Evolutionary conservation across 176 grass and related monocot species (phyloP).

Genomic region (Eragrostis nindensis): DNA sequence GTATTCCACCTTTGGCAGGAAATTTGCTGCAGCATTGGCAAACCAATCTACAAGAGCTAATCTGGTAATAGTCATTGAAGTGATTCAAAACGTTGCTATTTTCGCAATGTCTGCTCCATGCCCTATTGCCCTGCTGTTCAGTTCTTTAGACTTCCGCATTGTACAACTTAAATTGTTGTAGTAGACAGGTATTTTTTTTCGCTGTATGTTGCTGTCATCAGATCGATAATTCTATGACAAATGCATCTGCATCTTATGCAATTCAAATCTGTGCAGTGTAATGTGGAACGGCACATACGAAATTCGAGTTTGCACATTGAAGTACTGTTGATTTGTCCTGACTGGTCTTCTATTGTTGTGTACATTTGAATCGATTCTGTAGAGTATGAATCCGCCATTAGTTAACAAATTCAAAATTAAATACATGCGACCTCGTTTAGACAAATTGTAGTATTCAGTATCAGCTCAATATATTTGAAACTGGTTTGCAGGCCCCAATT

Average conservation of each 20-base stretch:
- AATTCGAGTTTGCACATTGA: background rate
- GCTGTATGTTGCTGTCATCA: background rate
- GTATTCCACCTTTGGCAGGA: conserved; percentile 41
- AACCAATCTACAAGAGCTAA: conserved; percentile 42
- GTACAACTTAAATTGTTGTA: background rate
- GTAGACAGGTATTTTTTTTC: too few relatives aligned
- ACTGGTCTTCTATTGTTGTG: too few relatives aligned
- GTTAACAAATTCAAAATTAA: background rate
- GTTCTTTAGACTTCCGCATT: conserved; percentile 4
- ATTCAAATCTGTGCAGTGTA: background rate
- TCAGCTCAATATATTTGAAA: conserved; percentile 6
- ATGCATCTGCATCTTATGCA: background rate
- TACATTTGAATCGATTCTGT: background rate
- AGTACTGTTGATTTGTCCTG: background rate
- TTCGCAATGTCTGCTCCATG: background rate
- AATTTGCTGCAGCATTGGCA: conserved; percentile 53
- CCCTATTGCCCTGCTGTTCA: conserved; percentile 17
- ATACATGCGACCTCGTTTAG: background rate
- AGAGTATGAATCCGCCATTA: conserved; percentile 10
- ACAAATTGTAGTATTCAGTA: background rate
- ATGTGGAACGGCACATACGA: background rate
- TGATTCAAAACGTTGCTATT: conserved; percentile 18
- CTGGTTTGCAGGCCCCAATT: conserved; percentile 52
- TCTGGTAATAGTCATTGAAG: too few relatives aligned
- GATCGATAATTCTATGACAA: too few relatives aligned